phyloP scores from a whole-genome alignment of 371 early-diverging fungal genomes.

The Syncephalastrum sp. region DNA sequence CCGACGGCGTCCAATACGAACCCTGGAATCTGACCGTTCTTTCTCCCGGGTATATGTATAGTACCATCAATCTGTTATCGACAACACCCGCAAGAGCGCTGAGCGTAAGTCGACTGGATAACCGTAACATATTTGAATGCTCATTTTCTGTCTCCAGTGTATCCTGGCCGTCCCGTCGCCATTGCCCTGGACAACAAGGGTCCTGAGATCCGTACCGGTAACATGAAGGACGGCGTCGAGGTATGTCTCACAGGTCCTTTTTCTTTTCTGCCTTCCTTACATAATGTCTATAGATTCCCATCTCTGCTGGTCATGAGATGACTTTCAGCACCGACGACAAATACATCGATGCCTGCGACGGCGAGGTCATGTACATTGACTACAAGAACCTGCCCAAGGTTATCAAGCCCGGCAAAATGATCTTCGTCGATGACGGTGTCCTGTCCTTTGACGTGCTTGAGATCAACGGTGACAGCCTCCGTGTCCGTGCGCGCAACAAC shows the following conservation, averaged over 20 bases:
- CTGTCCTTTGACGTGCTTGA: conserved; percentile 79
- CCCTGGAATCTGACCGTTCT: too few species aligned
- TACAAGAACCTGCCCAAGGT: conserved; percentile 84
- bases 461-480: conserved; percentile 53
- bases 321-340: conserved; percentile 75
- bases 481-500: conserved; percentile 69
- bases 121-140: background rate
- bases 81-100: conserved; percentile 70
- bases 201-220: conserved; percentile 83
- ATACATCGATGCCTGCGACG: conserved; percentile 61
- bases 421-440: conserved; percentile 84
- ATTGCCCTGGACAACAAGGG: conserved; percentile 90
- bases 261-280: too few species aligned
- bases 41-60: conserved; percentile 1
- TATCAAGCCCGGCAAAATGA: conserved; percentile 72
- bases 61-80: conserved; percentile 83
- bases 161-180: conserved; percentile 50
- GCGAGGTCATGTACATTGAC: conserved; percentile 76
- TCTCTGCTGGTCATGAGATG: conserved; percentile 68
- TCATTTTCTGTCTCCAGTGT: conserved; percentile 10
- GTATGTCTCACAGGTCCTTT: background rate
- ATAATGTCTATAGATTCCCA: conserved; percentile 22
- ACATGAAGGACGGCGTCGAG: conserved; percentile 55
- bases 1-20: background rate
- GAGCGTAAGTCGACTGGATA: conserved; percentile 24